phyloP scores from a whole-genome alignment of 2,329 filamentous ascomycete genomes.

The Mariannaea elegans region DNA sequence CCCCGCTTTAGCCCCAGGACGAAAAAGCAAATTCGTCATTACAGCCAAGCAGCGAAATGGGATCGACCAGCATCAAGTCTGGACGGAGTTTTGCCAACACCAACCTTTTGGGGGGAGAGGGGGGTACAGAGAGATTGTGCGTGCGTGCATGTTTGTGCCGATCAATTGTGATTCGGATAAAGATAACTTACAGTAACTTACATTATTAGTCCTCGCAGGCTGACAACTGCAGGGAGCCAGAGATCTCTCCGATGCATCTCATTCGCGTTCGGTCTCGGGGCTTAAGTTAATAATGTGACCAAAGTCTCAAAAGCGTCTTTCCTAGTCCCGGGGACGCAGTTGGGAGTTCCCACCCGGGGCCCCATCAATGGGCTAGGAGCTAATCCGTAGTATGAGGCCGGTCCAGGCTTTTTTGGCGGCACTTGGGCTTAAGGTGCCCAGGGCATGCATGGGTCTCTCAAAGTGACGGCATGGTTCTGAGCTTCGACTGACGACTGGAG shows the following conservation, averaged over 20 bases:
- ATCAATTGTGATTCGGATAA: not conserved
- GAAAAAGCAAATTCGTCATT: slow-evolving; percentile 15
- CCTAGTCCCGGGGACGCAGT: slow-evolving; percentile 10
- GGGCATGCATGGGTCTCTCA: slow-evolving; percentile 9
- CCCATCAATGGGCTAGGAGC: slow-evolving; percentile 21
- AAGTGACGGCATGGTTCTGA: slow-evolving; percentile 37
- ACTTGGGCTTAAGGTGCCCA: slow-evolving; percentile 28
- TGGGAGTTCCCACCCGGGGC: slow-evolving; percentile 13
- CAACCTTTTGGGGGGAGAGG: no score
- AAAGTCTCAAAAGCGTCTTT: no score
- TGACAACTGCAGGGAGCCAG: not conserved
- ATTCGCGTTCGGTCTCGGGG: not conserved
- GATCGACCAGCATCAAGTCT: slow-evolving; percentile 6
- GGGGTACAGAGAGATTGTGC: not conserved
- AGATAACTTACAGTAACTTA: not conserved
- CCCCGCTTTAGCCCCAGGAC: not conserved
- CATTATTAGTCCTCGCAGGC: not conserved
- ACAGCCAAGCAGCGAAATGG: slow-evolving; percentile 16
- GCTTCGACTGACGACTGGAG: slow-evolving; percentile 21
- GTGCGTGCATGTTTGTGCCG: no score
- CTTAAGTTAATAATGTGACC: slow-evolving; percentile 4
- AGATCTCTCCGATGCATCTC: no score
- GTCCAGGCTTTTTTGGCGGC: slow-evolving; percentile 27
- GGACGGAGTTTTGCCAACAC: not conserved
- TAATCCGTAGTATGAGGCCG: slow-evolving; percentile 18